phyloP scores from a whole-genome alignment of 2,329 filamentous ascomycete genomes.

The Zymoseptoria ardabiliae region DNA sequence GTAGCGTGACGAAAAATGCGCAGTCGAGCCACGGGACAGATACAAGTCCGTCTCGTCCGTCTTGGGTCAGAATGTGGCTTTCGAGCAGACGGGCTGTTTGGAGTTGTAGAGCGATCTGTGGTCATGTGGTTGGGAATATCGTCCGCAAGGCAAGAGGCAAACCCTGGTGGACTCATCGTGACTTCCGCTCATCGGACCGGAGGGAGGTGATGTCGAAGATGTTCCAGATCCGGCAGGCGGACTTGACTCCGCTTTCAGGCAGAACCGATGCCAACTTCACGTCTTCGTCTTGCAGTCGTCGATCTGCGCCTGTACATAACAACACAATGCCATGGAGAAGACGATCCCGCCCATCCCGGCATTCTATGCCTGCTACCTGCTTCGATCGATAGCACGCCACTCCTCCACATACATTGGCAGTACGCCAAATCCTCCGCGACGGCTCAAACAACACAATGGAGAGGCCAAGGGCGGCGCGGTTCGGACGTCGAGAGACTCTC shows the following conservation, averaged over 20 bases:
- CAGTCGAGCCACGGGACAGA: neutral
- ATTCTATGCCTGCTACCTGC: slow-evolving; percentile 87
- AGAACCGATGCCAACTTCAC: neutral
- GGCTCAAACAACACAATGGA: slow-evolving; percentile 89
- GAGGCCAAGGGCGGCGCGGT: slow-evolving; percentile 70
- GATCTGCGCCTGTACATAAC: neutral
- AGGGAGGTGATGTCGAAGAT: neutral
- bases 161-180: neutral
- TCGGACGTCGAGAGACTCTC: slow-evolving; percentile 58
- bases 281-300: neutral
- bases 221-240: neutral
- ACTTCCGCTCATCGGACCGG: neutral
- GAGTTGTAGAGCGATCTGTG: neutral
- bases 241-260: neutral
- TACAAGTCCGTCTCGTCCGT: neutral
- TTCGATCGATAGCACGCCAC: slow-evolving; percentile 71
- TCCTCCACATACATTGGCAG: slow-evolving; percentile 79
- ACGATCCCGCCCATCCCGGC: slow-evolving; percentile 58
- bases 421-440: slow-evolving; percentile 77
- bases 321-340: slow-evolving; percentile 17
- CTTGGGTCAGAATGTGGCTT: too few relatives aligned
- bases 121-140: neutral
- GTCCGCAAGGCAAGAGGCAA: neutral
- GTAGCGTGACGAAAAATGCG: neutral
- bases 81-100: neutral